Conservation (phyloP, 352 stramenopile genomes). For the Phytopythium montanum region DNA sequence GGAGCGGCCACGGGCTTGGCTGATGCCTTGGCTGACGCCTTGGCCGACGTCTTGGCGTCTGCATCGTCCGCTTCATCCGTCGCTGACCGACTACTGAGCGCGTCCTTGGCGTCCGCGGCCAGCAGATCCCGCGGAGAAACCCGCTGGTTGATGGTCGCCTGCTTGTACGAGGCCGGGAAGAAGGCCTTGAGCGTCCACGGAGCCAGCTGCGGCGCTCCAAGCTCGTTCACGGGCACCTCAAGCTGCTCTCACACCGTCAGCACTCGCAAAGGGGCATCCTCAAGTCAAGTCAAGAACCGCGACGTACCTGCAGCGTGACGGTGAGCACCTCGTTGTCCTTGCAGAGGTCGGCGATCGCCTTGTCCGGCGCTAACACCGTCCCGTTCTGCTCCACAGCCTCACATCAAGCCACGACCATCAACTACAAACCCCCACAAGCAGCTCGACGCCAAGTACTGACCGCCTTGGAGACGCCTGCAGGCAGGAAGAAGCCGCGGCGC, state of each 20-base stretch:
- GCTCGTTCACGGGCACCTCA: constrained; percentile 79
- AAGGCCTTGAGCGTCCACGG: constrained; percentile 65
- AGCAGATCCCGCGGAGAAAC: background rate
- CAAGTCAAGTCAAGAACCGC: background rate
- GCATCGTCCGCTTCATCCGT: background rate
- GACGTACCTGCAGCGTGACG: constrained; percentile 58
- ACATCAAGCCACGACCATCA: background rate
- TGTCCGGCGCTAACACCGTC: constrained; percentile 40
- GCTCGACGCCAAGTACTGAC: constrained; percentile 2
- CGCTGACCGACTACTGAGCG: background rate
- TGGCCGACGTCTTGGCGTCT: constrained; percentile 9
- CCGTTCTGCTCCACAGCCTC: constrained; percentile 19
- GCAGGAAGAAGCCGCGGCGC: constrained; percentile 81
- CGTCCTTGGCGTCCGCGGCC: constrained; percentile 3
- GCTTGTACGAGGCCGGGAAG: constrained; percentile 29
- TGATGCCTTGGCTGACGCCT: constrained; percentile 3
- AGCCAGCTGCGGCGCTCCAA: constrained; percentile 64
- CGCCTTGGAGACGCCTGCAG: constrained; percentile 42
- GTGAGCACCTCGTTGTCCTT: constrained; percentile 70
- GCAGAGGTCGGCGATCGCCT: constrained; percentile 55
- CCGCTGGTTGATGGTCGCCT: background rate
- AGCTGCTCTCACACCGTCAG: constrained; percentile 28
- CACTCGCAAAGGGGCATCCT: background rate
- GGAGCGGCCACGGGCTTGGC: constrained; percentile 11
- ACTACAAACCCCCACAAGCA: background rate